phyloP scores from a whole-genome alignment of 345 rosid species.

The Lumnitzera racemosa region DNA sequence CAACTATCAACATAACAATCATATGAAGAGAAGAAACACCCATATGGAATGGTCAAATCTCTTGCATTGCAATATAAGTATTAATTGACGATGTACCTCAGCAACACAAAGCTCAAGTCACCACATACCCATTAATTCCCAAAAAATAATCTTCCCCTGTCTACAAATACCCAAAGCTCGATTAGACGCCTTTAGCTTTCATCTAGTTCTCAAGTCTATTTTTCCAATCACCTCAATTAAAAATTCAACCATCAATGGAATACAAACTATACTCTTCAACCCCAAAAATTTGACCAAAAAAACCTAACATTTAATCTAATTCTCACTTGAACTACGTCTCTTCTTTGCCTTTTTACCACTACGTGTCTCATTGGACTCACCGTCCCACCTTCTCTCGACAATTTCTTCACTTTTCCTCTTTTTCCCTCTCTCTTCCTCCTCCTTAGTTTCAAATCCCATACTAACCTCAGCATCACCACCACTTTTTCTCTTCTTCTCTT shows the following conservation, averaged over 20 bases:
- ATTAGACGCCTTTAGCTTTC: no score
- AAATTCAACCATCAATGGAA: no score
- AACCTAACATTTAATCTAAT: no score
- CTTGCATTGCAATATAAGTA: not conserved
- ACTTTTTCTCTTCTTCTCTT: constrained; percentile 4
- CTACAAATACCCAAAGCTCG: no score
- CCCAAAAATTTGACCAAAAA: no score
- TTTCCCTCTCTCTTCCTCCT: constrained; percentile 6
- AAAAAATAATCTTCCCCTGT: no score
- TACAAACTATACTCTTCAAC: no score
- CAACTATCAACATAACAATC: not conserved
- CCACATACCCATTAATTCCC: no score
- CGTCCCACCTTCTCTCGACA: not conserved
- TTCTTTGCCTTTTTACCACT: constrained; percentile 10
- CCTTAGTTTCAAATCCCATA: constrained; percentile 1
- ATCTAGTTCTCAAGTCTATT: no score
- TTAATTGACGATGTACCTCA: not conserved
- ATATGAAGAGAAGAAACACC: not conserved
- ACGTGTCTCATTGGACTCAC: constrained; percentile 1
- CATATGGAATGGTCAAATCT: no score
- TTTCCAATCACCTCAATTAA: no score
- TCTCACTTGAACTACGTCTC: not conserved
- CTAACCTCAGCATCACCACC: not conserved
- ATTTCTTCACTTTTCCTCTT: constrained; percentile 6
- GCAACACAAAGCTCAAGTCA: no score